Base-by-base conservation (phyloP, 768 basidiomycete species). In the Termitomyces sp. region DNA sequence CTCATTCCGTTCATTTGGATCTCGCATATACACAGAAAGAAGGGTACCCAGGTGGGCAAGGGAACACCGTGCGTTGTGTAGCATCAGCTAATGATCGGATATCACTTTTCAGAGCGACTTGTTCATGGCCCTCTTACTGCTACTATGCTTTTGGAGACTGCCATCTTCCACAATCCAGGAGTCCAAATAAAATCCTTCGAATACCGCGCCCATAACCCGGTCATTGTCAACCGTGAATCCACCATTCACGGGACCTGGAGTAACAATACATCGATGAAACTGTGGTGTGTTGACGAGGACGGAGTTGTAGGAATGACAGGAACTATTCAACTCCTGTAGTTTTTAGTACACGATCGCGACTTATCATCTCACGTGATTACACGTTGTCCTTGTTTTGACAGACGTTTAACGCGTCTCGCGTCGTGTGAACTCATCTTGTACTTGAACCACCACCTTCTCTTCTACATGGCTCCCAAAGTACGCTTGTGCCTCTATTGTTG, bases 91-190 rank as follows among this genome's bases (percentile, higher is more conserved):
- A 54, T 58, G 57, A 7, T 24, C 47, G 33, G 33, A 44, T 27
- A 27, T 30, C 4, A 18, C 24, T 45, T 24, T 50, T 30, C 16
- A 91, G 89, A 91, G 71, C 82, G 89, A 12, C 79, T 94, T n/a
- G 89, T 93, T 12, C 92, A 93, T 66, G 91, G 89, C 0, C 91
- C 92, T 42, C 73, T 94, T 45, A 93, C 87, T 2, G 90, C 91
- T 0, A 75, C 90, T 54, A 85, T 93, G 82, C 75, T 93, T 5
- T 74, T 93, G 37, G 92, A 93, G 66, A 72, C 79, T 0, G 74
- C 82, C 36, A 69, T 73, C 7, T 75, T 84, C 63, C 69, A 84
- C 50, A 73, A 80, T 49, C 84, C 86, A 0, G 69, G 74, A 2
- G 68, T 73, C 13, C 67, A 72, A 24, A 65, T 92, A 56, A 74